Conservation (phyloP, 352 stramenopile species). For the Discostella stelligera region DNA sequence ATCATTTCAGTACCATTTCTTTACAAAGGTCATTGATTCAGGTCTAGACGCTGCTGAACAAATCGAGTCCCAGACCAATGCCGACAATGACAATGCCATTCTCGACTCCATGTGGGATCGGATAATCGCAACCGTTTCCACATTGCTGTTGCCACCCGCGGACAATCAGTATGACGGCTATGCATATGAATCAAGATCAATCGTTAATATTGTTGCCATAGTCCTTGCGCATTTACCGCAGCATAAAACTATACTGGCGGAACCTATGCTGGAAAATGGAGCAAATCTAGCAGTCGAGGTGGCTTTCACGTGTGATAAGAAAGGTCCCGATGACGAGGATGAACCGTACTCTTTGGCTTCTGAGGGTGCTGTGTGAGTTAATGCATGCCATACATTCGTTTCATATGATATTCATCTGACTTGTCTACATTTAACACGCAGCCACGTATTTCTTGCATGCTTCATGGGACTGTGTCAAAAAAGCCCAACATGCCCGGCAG, state of each 20-base stretch:
- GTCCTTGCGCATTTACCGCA: conserved; percentile 41
- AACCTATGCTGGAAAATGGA: conserved; percentile 54
- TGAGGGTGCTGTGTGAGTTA: conserved; percentile 30
- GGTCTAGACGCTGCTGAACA: conserved; percentile 39
- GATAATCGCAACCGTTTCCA: conserved; percentile 44
- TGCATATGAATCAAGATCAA: conserved; percentile 52
- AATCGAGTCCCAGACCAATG: conserved; percentile 35
- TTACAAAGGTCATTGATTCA: conserved; percentile 55
- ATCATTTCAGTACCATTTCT: conserved; percentile 51
- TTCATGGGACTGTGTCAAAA: conserved; percentile 61
- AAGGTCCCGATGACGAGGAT: conserved; percentile 28
- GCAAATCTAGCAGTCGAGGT: conserved; percentile 53
- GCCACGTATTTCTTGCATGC: conserved; percentile 57
- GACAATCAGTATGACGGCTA: conserved; percentile 48
- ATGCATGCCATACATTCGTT: conserved; percentile 2
- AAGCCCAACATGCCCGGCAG: conserved; percentile 37
- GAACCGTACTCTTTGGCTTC: conserved; percentile 19
- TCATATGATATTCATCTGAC: neutral
- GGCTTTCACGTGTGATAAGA: conserved; percentile 47
- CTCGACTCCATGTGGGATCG: conserved; percentile 55
- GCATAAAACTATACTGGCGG: conserved; percentile 39
- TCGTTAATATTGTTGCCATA: conserved; percentile 54
- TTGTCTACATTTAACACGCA: conserved; percentile 1
- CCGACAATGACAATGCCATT: conserved; percentile 30
- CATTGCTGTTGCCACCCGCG: conserved; percentile 41